Conservation (phyloP, 2,329 filamentous ascomycete species). For the Stromatinia cepivora region DNA sequence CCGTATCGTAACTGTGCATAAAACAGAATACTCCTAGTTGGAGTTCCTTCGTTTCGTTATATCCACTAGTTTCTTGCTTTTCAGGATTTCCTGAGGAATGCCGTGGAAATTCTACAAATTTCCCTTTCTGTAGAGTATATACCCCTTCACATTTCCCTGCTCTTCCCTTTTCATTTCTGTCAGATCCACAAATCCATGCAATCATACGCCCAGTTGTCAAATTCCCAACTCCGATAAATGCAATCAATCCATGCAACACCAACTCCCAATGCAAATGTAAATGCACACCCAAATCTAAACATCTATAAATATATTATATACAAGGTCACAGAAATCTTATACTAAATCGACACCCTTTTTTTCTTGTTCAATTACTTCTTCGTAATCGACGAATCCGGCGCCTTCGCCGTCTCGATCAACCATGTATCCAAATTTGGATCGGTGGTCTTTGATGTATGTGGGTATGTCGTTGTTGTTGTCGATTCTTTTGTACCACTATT, state of each 20-base stretch:
- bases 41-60: not conserved
- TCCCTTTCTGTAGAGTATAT: not conserved
- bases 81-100: not conserved
- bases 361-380: constrained; percentile 4
- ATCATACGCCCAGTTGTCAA: not conserved
- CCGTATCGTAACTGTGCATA: not conserved
- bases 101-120: not conserved
- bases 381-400: constrained; percentile 32
- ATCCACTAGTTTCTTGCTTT: not conserved
- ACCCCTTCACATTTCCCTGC: too few relatives aligned
- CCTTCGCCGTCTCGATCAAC: constrained; percentile 31
- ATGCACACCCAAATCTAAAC: not conserved
- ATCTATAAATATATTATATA: not conserved
- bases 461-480: constrained; percentile 47
- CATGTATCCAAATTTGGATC: constrained; percentile 30
- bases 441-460: constrained; percentile 41
- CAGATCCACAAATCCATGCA: not conserved
- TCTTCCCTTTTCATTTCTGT: not conserved
- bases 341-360: not conserved
- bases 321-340: not conserved
- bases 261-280: not conserved
- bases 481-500: constrained; percentile 41
- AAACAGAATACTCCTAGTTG: not conserved
- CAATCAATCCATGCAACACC: not conserved
- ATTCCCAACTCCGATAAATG: not conserved